Base-by-base conservation (phyloP, 768 basidiomycete species). In the Rhizopogon vesiculosus region DNA sequence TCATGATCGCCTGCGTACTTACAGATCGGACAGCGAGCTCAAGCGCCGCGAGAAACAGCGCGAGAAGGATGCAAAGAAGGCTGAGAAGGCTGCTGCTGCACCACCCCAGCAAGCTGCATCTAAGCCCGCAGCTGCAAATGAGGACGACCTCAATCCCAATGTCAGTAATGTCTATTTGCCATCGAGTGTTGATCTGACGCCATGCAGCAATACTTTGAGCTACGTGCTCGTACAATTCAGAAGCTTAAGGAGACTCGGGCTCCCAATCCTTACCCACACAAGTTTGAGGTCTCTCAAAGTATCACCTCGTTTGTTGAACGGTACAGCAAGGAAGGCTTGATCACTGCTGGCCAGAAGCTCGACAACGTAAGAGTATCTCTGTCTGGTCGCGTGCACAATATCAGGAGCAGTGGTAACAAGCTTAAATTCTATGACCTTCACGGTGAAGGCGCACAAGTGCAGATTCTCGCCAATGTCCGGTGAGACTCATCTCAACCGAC, bases 211-310 rank as follows among this genome's bases (percentile, higher is more conserved):
- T 99, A 98, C 79, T 96, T 88, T 68, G 94, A 98, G 67, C 75
- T 93, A 62, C 89, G 97, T 62, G 92, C 89, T 29, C 85, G 93
- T 46, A 86, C 91, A 63, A 93, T 99, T 64, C 82, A 85, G 59
- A 83, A 85, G 62, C 83, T 99, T 59, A 88, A 91, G 72, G 79
- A 86, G 67, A 89, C 90, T 29, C 88, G 89, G 69, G 72, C 81
- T 7, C 96, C 95, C 2, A 90, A 95, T 69, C 97, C 97, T 2
- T 99, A 98, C 76, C 97, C 97, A 7, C 97, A 99, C 86, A 99
- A 99, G 84, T 99, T 99, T 76, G 72, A 96, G 62, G 95, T 98
- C 19, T 77, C 87, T 55, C 77, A 73, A 58, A 92, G 91, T 7
- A 77, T 99, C 66, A 74, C 84, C 3, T 66, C 74, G 5, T 99